Evolutionary conservation across 2,329 filamentous ascomycete species (phyloP), one percentile per base, ranked within the genome.

Genomic region (Paecilomyces niveus): DNA sequence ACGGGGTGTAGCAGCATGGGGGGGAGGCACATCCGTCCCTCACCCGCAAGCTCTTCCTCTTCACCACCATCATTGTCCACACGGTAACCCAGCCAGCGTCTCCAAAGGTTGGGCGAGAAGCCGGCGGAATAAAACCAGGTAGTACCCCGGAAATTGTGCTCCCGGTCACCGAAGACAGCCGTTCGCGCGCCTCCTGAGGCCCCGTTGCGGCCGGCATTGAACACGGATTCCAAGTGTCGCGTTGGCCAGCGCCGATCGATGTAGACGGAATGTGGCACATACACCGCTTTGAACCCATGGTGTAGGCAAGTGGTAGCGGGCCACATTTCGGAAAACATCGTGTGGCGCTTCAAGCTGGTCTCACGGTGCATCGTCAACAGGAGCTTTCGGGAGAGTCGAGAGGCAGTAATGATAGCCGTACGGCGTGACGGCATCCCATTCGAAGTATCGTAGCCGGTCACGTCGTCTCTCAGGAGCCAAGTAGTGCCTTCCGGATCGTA

Each of bases 251-350:
- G 83, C 58, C 92, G 87, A 74, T 96, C 92, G 15, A 93, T 85
- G 71, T 89, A 97, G 57, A 96, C 83, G 1, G 92, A 90, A 68
- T 97, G 93, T 1, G 93, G 93, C 2, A 87, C 91, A 64, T 89
- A 96, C 13, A 97, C 92, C 39, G 90, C 92, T 78, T 97, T 97
- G 76, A 90, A 87, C 10, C 93, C 93, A 71, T 97, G 92, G 60
- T 97, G 92, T 9, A 97, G 81, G 1, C 92, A 90, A 1, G 90
- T 86, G 0, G 89, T 94, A 0, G 88, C 88, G 0, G 92, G 90
- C 91, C 91, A 97, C 92, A 97, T 97, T 74, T 97, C 93, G 0
- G 92, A 90, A 72, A 96, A 96, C 78, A 94, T 95, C 63, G 90
- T 89, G 74, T 95, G 89, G 66, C 92, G 92, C 69, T 88, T 87